phyloP scores from a whole-genome alignment of 2,329 filamentous ascomycete species.

The Cordyceps militaris region DNA sequence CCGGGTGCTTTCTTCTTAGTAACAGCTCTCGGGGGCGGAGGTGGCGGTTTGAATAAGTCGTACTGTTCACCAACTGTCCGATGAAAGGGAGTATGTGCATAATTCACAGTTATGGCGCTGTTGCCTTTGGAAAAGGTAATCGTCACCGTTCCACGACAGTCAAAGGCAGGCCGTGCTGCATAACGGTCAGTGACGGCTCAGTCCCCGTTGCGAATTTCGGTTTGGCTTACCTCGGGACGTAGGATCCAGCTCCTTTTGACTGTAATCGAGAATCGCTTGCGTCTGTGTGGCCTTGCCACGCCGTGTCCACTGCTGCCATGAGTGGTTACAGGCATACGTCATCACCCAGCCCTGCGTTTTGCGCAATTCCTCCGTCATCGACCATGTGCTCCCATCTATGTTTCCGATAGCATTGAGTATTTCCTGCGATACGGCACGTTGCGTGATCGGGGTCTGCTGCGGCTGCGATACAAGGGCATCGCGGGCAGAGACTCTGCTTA shows the following conservation, averaged over 20 bases:
- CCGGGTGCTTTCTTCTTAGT: constrained; percentile 20
- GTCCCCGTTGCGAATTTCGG: not conserved
- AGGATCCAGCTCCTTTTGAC: constrained; percentile 37
- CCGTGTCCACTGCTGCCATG: constrained; percentile 43
- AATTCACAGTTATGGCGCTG: constrained; percentile 44
- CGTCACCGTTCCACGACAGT: constrained; percentile 46
- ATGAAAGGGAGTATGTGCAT: constrained; percentile 51
- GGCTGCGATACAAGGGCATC: constrained; percentile 44
- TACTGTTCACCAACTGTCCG: constrained; percentile 45
- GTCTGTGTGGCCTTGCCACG: constrained; percentile 36
- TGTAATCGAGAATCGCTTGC: constrained; percentile 41
- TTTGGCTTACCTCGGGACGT: constrained; percentile 1
- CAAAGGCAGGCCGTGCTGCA: constrained; percentile 51
- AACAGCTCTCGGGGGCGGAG: constrained; percentile 20
- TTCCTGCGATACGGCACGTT: constrained; percentile 42
- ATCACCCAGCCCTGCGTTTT: constrained; percentile 46
- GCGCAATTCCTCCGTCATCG: constrained; percentile 36
- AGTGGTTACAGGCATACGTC: constrained; percentile 47
- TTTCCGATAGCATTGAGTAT: constrained; percentile 37
- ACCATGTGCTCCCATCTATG: constrained; percentile 44
- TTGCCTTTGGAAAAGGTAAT: constrained; percentile 43
- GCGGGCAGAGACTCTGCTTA: constrained; percentile 34
- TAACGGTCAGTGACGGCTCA: constrained; percentile 1
- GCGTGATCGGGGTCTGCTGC: constrained; percentile 39
- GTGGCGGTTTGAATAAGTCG: constrained; percentile 40